Evolutionary conservation across 306 rosid genomes (phyloP), one percentile per base, ranked within the genome.

Genomic region (Trifolium fragiferum): DNA sequence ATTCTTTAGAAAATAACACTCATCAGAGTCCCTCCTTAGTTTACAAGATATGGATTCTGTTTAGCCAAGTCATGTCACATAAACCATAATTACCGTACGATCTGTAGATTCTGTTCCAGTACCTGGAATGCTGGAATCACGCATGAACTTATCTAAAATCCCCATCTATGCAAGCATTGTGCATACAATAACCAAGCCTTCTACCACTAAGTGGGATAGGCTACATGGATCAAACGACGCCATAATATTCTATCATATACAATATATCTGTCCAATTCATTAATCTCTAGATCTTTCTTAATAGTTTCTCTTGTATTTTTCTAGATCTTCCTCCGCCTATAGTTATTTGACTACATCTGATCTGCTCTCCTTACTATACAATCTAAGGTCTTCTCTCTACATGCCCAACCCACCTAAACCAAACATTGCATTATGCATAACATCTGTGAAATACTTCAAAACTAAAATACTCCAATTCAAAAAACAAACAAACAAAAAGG

Each of bases 21-120:
- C 66, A 59, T 13, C 20, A 13, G 38, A 59, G 66, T 30, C 66
- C 14, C 40, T 27, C 66, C 66, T 27, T 30, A 7, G 66, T 27
- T 59, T 27, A 27, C 40, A 59, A 27, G 66, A 59, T 8, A 59
- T 27, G 19, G 66, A 59, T 7, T 59, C 37, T 30, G 10, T 15
- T 59, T 14, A 59, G 66, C 40, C 19, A 35, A 67, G 30, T 11
- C 76, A 49, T 58, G 59, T 25, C 58, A 46, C 70, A 79, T 15
- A 79, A 35, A 32, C 44, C 66, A 79, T 15, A 79, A 35, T 32
- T 66, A 66, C 77, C 51, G 13, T 53, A 54, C 40, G 43, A 37
- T 73, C n/a, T 27, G 40, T 66, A 79, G 59, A 8, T 66, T 57
- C 62, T 65, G 63, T 66, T 79, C 63, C 78, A 72, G 69, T 13